Evolutionary conservation across 345 rosid species (phyloP).

Genomic region (Kernera saxatilis): DNA sequence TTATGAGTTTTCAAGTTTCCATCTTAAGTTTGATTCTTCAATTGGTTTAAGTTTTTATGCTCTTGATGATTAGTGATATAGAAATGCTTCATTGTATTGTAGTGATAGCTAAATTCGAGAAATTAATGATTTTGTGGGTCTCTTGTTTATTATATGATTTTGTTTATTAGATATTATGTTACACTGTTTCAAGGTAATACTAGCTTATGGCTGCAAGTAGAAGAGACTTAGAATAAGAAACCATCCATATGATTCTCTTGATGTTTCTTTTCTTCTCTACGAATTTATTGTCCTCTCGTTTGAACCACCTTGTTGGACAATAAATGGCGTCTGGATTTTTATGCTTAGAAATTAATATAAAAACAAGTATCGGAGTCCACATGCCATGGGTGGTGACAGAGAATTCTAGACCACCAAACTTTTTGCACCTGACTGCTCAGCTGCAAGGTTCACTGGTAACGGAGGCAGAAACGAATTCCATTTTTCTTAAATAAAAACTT

Average conservation of each 20-base stretch:
- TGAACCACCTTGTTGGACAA: slow-evolving; percentile 1
- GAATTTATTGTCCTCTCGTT: slow-evolving; percentile 4
- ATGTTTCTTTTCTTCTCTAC: slow-evolving; percentile 8
- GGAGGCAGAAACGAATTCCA: too few species aligned
- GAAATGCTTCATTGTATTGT: not conserved
- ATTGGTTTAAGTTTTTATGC: not conserved
- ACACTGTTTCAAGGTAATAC: not conserved
- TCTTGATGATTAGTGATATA: not conserved
- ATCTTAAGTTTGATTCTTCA: not conserved
- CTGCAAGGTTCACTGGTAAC: too few species aligned
- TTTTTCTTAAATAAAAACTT: too few species aligned
- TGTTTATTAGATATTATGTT: not conserved
- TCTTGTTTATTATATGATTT: slow-evolving; percentile 3
- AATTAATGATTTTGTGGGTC: not conserved
- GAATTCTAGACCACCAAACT: too few species aligned
- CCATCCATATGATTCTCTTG: not conserved
- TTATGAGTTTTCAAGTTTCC: not conserved
- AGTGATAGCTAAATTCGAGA: not conserved
- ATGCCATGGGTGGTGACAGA: too few species aligned
- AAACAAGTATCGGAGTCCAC: too few species aligned
- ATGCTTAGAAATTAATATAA: not conserved
- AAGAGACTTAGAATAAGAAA: not conserved
- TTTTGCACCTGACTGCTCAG: too few species aligned
- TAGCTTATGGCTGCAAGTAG: slow-evolving; percentile 4
- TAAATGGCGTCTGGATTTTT: slow-evolving; percentile 14